Percentiles rank a stretch among this genome's conserved stretches.
Conservation (phyloP, 2,329 filamentous ascomycete genomes). For the Aspergillus eucalypticola region DNA sequence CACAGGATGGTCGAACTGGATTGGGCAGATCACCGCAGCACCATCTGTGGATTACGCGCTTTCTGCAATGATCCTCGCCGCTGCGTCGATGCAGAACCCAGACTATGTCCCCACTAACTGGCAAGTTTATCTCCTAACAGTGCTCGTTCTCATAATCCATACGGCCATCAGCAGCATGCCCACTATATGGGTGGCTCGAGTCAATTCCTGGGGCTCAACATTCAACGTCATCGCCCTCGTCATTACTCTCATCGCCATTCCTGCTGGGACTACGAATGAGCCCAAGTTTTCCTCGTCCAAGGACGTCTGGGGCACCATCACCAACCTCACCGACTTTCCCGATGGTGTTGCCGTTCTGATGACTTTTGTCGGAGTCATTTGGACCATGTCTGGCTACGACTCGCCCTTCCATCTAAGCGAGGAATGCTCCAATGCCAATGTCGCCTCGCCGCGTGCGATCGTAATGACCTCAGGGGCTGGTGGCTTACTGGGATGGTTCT, state of each 20-base stretch:
- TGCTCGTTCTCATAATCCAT: conserved; percentile 68
- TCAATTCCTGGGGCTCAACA: conserved; percentile 69
- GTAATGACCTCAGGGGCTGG: conserved; percentile 68
- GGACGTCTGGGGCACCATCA: conserved; percentile 66
- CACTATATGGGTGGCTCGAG: conserved; percentile 67
- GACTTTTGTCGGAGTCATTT: conserved; percentile 70
- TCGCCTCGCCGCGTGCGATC: conserved; percentile 71
- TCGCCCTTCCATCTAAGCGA: conserved; percentile 72
- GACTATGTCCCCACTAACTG: conserved; percentile 64
- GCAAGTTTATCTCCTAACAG: conserved; percentile 68
- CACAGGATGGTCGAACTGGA: conserved; percentile 71
- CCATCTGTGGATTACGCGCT: conserved; percentile 68
- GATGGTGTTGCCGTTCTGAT: conserved; percentile 68
- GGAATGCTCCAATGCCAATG: conserved; percentile 71
- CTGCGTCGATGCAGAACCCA: conserved; percentile 67
- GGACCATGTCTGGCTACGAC: conserved; percentile 70
- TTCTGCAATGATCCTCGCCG: conserved; percentile 70
- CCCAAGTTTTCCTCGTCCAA: conserved; percentile 60
- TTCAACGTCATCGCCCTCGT: conserved; percentile 70
- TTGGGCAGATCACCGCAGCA: conserved; percentile 65
- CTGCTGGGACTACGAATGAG: conserved; percentile 58
- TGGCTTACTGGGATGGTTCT: conserved; percentile 68
- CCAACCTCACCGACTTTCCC: conserved; percentile 67
- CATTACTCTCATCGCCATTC: conserved; percentile 68
- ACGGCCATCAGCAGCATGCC: conserved; percentile 68